Base-by-base conservation (phyloP, 805 yeast genomes). In the Blastobotrys muscicola region DNA sequence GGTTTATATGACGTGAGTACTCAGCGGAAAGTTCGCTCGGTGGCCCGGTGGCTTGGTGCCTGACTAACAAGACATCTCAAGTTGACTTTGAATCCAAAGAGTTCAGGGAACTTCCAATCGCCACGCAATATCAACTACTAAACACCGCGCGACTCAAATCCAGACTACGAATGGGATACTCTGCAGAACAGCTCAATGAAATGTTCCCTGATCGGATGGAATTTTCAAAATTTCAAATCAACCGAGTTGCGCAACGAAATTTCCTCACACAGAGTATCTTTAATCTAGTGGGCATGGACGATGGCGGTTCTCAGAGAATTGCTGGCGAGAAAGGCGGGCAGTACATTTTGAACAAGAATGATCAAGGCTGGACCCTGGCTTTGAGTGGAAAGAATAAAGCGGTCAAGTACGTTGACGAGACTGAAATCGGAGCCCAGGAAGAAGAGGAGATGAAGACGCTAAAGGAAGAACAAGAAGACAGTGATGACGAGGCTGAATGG, bases 91-190 rank as follows among this genome's bases (percentile, higher is more conserved):
- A 78, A 3, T 87, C 97, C 0, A 64, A 74, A 15, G 87, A 84
- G 50, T 92, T 92, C 57, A 69, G 72, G 9, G 70, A 71, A 14
- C 65, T 92, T n/a, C 95, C 98, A 0, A 66, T 80, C 40, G 75
- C 87, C 0, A 80, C 95, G 0, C 96, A 87, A 58, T 92, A 92
- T 58, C 85, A 87, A 75, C 76, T 86, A 3, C 65, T 92, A 9
- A 85, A 92, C 8, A 85, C 85, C 46, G 71, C 94, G 11, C 62
- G 99, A 45, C 65, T 87, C 20, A 73, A 86, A 48, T 89, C 97
- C 0, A 67, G 99, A 45, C 71, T 92, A 58, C 78, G 99, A 65
- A 81, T 92, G 95, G 99, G 99, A 1, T 89, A 84, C 57, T 71
- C 90, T 0, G 85, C 87, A 45, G 87, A 84, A n/a, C 97, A 92